phyloP scores from a whole-genome alignment of 306 rosid genomes.

The Begonia masoniana region DNA sequence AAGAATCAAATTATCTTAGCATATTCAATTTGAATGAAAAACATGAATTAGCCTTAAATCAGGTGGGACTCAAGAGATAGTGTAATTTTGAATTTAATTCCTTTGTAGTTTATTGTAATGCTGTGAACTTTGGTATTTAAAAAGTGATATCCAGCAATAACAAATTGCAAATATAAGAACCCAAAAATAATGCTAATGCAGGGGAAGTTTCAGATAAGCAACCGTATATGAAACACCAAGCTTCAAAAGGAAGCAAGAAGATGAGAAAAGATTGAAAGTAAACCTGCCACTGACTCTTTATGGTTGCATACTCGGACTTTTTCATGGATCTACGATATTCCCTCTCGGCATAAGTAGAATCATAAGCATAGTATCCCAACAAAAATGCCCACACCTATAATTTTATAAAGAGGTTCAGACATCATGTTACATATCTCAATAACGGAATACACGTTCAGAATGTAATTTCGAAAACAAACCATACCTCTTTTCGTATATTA shows the following conservation, averaged over 20 bases:
- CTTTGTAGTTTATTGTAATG: too few species aligned
- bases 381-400: conserved; percentile 78
- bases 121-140: too few species aligned
- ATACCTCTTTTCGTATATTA: conserved; percentile 63
- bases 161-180: too few species aligned
- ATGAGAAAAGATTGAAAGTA: background rate
- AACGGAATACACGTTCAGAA: conserved; percentile 11
- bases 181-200: too few species aligned
- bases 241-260: conserved; percentile 4
- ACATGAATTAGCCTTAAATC: too few species aligned
- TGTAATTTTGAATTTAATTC: too few species aligned
- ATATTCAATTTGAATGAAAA: too few species aligned
- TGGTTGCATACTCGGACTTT: conserved; percentile 63
- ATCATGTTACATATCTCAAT: conserved; percentile 16
- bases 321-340: conserved; percentile 51
- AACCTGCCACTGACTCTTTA: conserved; percentile 99
- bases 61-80: too few species aligned
- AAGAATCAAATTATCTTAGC: too few species aligned
- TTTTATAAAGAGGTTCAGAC: conserved; percentile 13
- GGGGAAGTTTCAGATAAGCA: too few species aligned
- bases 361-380: conserved; percentile 71
- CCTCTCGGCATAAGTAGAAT: conserved; percentile 95
- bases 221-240: background rate
- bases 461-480: conserved; percentile 10
- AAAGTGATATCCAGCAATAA: too few species aligned